phyloP scores from a whole-genome alignment of 129 eudicot species.

The Pittosporum tobira region DNA sequence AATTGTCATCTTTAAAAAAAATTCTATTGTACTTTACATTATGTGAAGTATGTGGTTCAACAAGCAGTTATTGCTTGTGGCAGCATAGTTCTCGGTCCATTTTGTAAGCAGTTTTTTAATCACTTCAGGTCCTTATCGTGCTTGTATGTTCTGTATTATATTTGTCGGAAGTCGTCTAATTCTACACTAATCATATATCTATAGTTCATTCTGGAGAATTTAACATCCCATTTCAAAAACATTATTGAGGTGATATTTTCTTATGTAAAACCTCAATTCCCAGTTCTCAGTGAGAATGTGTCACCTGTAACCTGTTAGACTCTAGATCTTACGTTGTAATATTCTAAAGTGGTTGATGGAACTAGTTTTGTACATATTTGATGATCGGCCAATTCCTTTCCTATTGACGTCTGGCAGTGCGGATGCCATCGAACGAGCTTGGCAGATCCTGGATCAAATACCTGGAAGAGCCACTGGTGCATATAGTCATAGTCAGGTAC shows the following conservation, averaged over 20 bases:
- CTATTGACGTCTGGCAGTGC: conserved; percentile 32
- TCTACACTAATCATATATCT: no score
- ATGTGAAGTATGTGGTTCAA: not conserved
- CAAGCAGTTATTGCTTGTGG: not conserved
- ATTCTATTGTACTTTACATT: not conserved
- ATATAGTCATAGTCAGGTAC: conserved; percentile 97
- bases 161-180: no score
- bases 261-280: no score
- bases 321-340: no score
- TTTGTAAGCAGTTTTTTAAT: not conserved
- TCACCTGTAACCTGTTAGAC: no score
- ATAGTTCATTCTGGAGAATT: no score
- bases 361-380: not conserved
- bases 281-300: not conserved
- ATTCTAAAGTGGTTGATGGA: not conserved
- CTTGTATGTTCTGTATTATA: no score
- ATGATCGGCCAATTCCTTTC: conserved; percentile 4
- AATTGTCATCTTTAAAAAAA: not conserved
- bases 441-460: conserved; percentile 69
- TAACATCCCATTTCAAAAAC: no score
- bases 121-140: not conserved
- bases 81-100: not conserved
- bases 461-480: conserved; percentile 98
- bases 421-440: conserved; percentile 77
- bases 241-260: no score